These are phyloP conservation scores for Elongisporangium senticosum DNA, from an alignment of 352 stramenopile genomes.

Conservation along the genomic window DNA sequence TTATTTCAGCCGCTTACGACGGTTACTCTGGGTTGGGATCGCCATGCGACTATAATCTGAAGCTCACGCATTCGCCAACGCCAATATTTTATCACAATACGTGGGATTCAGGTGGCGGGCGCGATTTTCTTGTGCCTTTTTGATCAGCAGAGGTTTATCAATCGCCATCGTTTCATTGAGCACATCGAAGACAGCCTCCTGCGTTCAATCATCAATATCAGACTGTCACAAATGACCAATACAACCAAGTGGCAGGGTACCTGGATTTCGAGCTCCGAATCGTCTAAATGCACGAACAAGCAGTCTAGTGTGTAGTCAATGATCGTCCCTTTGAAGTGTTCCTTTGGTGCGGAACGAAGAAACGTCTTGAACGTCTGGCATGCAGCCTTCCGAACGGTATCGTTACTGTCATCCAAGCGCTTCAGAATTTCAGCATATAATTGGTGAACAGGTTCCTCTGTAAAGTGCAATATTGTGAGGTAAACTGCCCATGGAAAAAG, in stretches of 20 bases:
- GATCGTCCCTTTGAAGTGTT: slow-evolving; percentile 85
- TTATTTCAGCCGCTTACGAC: too few relatives aligned
- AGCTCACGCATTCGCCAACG: slow-evolving; percentile 25
- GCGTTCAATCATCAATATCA: slow-evolving; percentile 4
- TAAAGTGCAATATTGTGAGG: not conserved
- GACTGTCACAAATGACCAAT: slow-evolving; percentile 2
- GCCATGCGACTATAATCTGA: not conserved
- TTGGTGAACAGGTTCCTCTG: slow-evolving; percentile 87
- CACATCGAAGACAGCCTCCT: slow-evolving; percentile 68
- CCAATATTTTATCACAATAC: slow-evolving; percentile 68
- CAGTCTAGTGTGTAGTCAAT: slow-evolving; percentile 89
- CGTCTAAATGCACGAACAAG: slow-evolving; percentile 89
- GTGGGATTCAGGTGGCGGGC: slow-evolving; percentile 61
- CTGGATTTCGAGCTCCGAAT: slow-evolving; percentile 84
- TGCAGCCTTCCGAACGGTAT: slow-evolving; percentile 81
- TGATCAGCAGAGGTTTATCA: slow-evolving; percentile 46
- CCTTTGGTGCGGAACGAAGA: slow-evolving; percentile 71
- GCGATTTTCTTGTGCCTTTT: slow-evolving; percentile 74
- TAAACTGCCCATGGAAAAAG: not conserved
- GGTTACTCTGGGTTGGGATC: too few relatives aligned
- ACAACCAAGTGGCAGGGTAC: slow-evolving; percentile 12
- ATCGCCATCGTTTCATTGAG: slow-evolving; percentile 60
- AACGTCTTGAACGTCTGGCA: slow-evolving; percentile 88
- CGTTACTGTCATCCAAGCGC: slow-evolving; percentile 89
- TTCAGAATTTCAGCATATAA: slow-evolving; percentile 92